Evolutionary conservation across 1,284 basidiomycete species (phyloP), one percentile per base, ranked within the genome.

Genomic region (Fistulina hepatica): DNA sequence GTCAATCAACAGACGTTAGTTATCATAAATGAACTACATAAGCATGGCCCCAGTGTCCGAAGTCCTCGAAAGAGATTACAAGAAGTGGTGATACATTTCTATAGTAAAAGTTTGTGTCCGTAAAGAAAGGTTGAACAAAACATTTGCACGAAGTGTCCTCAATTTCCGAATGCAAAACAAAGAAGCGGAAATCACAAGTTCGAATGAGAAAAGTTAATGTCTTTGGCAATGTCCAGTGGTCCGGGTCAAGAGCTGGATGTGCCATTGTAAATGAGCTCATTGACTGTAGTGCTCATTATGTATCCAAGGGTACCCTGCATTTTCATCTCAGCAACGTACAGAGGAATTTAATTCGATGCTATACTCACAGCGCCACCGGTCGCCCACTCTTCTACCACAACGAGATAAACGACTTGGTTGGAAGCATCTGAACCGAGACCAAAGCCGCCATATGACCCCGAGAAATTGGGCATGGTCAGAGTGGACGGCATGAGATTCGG

Each of bases 401-500:
- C 44, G n/a, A 49, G 25, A 28, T 48, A 48, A 15, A 49, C 34
- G 23, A 32, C 39, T 2, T 40, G 41, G 19, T 48, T 37, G 11
- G 34, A 39, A 3, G 37, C 39, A 21, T 15, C 16, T 2, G 36
- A 24, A 20, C 48, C 46, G 8, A 37, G 22, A 10, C 44, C 46
- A 34, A 34, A 46, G 16, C 48, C 45, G 16, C 42, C 39, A 5
- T 31, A 30, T 6, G 33, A 17, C 19, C 35, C 36, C 4, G 44
- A 45, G 27, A 49, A 46, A 31, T 49, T 46, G 6, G 48, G 48
- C 44, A 44, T 49, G 13, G 21, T 33, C n/a, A 48, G 40, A 13
- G 27, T 17, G 9, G 35, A 3, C 3, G 48, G 48, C 6, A 44
- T 37, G 9, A 37, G 44, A 25, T 47, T 41, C 10, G 23, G 24